A percentile compares a stretch with the other conserved stretches of the same genome.
phyloP scores from a whole-genome alignment of 176 grass and related monocot genomes.

The Lolium multiflorum region DNA sequence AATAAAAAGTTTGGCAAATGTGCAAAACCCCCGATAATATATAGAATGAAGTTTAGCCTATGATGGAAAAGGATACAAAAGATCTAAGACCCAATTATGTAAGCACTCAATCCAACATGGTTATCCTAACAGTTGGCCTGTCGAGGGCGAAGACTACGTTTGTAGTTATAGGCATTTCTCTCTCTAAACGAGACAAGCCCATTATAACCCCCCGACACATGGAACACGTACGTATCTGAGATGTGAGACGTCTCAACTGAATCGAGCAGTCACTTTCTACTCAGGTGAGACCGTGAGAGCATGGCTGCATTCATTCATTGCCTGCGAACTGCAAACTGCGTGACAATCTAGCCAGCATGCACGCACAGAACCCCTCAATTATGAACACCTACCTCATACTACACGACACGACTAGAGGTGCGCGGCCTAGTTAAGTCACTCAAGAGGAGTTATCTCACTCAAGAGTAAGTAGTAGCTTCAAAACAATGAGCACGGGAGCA shows the following conservation, averaged over 20 bases:
- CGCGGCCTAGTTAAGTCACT: no score
- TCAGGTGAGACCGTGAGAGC: constrained; percentile 23
- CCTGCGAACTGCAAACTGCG: constrained; percentile 1
- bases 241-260: constrained; percentile 54
- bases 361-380: neutral
- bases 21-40: no score
- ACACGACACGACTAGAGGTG: no score
- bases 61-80: no score
- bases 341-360: constrained; percentile 11
- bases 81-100: neutral
- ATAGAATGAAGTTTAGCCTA: no score
- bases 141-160: neutral
- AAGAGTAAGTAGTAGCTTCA: constrained; percentile 2
- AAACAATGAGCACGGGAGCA: neutral
- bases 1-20: no score
- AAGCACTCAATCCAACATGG: neutral
- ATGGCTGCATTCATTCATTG: constrained; percentile 34
- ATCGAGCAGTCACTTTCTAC: constrained; percentile 33
- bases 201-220: constrained; percentile 31
- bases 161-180: constrained; percentile 6
- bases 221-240: constrained; percentile 39
- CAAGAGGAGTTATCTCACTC: no score
- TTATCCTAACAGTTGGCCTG: constrained; percentile 10
- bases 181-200: constrained; percentile 27
- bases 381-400: constrained; percentile 8